Conservation (phyloP, 768 basidiomycete genomes). For the Calocybe cyanea region DNA sequence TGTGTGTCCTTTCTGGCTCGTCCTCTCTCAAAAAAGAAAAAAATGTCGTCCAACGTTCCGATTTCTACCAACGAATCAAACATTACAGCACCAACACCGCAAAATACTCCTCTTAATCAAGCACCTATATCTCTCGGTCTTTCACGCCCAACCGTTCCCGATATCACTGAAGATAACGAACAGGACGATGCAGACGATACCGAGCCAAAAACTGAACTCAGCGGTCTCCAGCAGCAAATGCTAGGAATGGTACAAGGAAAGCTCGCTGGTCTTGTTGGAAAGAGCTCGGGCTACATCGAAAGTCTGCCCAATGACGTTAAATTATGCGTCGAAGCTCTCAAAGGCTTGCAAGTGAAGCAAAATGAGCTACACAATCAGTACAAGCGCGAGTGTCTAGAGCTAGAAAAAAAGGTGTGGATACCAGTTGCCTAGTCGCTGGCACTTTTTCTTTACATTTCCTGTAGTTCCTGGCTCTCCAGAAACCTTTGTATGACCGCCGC, state of each 20-base stretch:
- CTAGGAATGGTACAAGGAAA: constrained; percentile 85
- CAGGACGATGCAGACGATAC: constrained; percentile 56
- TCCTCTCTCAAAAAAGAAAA: background rate
- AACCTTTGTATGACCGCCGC: constrained; percentile 86
- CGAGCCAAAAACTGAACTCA: constrained; percentile 28
- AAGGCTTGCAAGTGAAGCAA: constrained; percentile 92
- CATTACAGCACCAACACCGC: constrained; percentile 87
- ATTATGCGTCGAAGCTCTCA: constrained; percentile 84
- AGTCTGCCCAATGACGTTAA: constrained; percentile 77
- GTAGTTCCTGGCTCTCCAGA: constrained; percentile 72
- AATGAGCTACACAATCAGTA: constrained; percentile 89
- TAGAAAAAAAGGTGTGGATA: constrained; percentile 85
- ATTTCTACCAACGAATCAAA: constrained; percentile 54
- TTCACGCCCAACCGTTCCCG: constrained; percentile 85
- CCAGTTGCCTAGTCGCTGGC: constrained; percentile 6
- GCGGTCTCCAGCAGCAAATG: constrained; percentile 57
- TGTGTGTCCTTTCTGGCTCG: constrained; percentile 2
- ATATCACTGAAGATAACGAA: constrained; percentile 81
- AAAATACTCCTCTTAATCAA: constrained; percentile 85
- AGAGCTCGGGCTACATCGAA: constrained; percentile 94
- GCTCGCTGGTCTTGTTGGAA: constrained; percentile 81
- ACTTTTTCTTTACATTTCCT: constrained; percentile 3
- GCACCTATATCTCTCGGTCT: constrained; percentile 77
- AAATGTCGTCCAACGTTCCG: constrained; percentile 68
- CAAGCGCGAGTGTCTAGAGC: constrained; percentile 90